A percentile compares a stretch with the other conserved stretches of the same genome.
phyloP scores from a whole-genome alignment of 75 land plant species.

The Selaginella moellendorffii region DNA sequence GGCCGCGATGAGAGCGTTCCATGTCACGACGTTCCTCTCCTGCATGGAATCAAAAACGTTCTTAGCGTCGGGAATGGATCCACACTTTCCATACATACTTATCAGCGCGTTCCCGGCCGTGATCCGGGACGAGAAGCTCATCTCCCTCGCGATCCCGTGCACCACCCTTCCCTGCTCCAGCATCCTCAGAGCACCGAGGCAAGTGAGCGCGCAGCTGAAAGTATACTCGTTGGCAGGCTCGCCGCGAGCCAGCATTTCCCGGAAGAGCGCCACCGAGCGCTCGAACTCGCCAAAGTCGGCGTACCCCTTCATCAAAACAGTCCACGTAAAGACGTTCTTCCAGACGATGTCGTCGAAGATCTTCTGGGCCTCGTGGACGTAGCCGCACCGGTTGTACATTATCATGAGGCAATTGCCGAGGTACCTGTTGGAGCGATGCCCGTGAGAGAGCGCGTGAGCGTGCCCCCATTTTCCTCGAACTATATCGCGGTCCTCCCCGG shows the following conservation, averaged over 20 bases:
- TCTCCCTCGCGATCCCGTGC: not conserved
- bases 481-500: not conserved
- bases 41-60: not conserved
- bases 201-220: not conserved
- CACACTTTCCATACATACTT: constrained; percentile 2
- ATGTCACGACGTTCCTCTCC: constrained; percentile 2
- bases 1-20: not conserved
- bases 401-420: not conserved
- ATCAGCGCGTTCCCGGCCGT: not conserved
- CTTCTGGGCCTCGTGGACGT: not conserved
- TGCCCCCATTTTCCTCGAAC: constrained; percentile 8
- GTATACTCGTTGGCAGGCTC: not conserved
- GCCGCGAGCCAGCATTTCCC: not conserved
- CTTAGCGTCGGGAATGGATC: not conserved
- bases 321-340: constrained; percentile 1
- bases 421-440: not conserved
- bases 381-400: not conserved
- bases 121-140: not conserved
- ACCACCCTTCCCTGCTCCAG: not conserved
- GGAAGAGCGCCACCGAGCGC: not conserved
- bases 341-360: not conserved
- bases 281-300: not conserved
- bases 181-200: not conserved
- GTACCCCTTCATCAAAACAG: not conserved
- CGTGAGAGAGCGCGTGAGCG: not conserved